Conservation (phyloP, 2,329 filamentous ascomycete species). For the Arthrobotrys entomopaga region DNA sequence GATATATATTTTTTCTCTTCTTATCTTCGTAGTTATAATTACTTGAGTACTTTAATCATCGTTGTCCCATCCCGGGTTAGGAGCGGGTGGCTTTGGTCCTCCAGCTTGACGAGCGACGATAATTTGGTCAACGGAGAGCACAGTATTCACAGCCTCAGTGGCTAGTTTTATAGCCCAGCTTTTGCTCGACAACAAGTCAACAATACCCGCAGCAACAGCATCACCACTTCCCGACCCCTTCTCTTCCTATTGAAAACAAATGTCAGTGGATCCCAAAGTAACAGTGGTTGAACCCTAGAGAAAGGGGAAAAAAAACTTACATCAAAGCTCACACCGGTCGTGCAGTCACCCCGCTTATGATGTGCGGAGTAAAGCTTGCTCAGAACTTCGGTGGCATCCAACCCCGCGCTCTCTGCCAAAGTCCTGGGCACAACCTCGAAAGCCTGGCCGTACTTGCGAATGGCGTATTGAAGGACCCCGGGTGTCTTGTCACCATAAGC, state of each 20-base stretch:
- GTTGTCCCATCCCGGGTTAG: constrained; percentile 83
- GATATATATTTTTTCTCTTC: constrained; percentile 25
- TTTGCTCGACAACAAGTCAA: constrained; percentile 92
- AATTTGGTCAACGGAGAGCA: constrained; percentile 97
- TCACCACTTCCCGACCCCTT: constrained; percentile 84
- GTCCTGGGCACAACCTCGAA: constrained; percentile 97
- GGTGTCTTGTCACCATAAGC: constrained; percentile 91
- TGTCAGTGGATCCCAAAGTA: constrained; percentile 57
- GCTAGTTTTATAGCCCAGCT: constrained; percentile 97
- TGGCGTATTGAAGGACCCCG: constrained; percentile 92
- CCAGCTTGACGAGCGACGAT: constrained; percentile 97
- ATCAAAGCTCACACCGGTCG: constrained; percentile 93
- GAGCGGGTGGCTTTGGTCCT: constrained; percentile 91
- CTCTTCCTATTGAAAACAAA: constrained; percentile 69
- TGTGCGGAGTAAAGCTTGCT: constrained; percentile 93
- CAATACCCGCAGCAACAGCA: constrained; percentile 84
- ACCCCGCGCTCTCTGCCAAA: constrained; percentile 90
- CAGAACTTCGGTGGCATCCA: constrained; percentile 96
- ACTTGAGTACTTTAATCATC: constrained; percentile 62
- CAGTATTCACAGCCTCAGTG: constrained; percentile 91
- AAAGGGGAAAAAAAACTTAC: constrained; percentile 62
- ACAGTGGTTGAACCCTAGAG: not conserved
- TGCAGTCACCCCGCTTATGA: constrained; percentile 86
- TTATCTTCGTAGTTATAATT: no score
- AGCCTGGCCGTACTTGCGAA: constrained; percentile 95